These are phyloP conservation scores for Kuraishia piskuri DNA, from an alignment of 805 yeast genomes.

Conservation along the genomic window DNA sequence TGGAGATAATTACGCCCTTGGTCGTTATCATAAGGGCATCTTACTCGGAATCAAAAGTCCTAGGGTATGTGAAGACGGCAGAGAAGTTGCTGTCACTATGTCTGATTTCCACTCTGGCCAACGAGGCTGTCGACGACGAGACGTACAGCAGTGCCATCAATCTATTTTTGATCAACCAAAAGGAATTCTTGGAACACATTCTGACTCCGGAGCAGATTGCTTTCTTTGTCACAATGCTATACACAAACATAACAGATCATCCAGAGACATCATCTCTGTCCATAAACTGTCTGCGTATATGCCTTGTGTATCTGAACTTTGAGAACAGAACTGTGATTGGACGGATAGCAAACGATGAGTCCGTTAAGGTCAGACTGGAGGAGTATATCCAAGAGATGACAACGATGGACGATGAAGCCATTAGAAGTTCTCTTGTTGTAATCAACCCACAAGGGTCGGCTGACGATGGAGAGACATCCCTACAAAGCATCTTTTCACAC, in stretches of 20 bases:
- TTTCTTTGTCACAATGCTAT: neutral
- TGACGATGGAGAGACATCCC: neutral
- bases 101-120: neutral
- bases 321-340: neutral
- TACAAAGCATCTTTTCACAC: neutral
- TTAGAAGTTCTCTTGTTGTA: neutral
- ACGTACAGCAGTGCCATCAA: neutral
- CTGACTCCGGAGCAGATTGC: neutral
- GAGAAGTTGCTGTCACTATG: neutral
- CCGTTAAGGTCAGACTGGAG: neutral
- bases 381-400: neutral
- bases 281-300: slow-evolving; percentile 3
- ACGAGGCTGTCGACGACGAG: neutral
- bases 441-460: neutral
- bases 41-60: neutral
- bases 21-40: neutral
- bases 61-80: neutral
- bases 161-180: neutral
- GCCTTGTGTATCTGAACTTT: neutral
- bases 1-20: neutral
- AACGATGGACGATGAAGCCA: neutral
- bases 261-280: slow-evolving; percentile 4
- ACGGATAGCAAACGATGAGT: neutral
- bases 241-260: slow-evolving; percentile 5
- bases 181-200: neutral